These are phyloP conservation scores for Protomyces pachydermus DNA, from an alignment of 1,139 yeast species.

Conservation along the genomic window DNA sequence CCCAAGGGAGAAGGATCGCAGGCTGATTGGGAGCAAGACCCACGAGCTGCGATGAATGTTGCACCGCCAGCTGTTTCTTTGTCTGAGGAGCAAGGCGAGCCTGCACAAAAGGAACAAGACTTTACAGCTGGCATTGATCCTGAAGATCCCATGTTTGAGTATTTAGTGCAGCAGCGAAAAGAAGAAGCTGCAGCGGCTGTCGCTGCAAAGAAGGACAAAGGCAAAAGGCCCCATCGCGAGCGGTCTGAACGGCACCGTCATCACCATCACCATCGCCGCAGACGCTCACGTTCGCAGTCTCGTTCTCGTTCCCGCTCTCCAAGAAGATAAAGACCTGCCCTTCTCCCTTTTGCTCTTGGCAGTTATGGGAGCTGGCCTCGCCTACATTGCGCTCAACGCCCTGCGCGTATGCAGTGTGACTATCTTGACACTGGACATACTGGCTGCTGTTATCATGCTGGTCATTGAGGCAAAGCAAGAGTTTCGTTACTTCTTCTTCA, in stretches of 20 bases:
- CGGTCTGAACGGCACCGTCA: too few relatives aligned
- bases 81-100: constrained; percentile 22
- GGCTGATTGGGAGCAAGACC: constrained; percentile 26
- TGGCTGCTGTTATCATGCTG: constrained; percentile 9
- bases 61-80: too few relatives aligned
- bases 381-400: constrained; percentile 18
- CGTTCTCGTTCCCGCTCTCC: too few relatives aligned
- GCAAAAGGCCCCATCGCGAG: too few relatives aligned
- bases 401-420: constrained; percentile 7
- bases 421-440: background rate
- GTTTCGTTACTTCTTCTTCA: constrained; percentile 9
- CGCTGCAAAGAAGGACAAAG: too few relatives aligned
- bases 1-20: constrained; percentile 30
- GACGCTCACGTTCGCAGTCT: too few relatives aligned
- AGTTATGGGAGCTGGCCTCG: constrained; percentile 4
- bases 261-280: too few relatives aligned
- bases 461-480: background rate
- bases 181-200: constrained; percentile 1
- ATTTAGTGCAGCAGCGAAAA: constrained; percentile 28
- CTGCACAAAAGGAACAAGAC: background rate
- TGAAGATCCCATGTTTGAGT: constrained; percentile 34
- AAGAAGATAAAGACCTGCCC: background rate
- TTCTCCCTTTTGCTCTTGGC: background rate
- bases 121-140: constrained; percentile 28
- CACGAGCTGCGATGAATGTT: constrained; percentile 25